Base-by-base conservation (phyloP, 805 yeast species). In the Cyberlindnera bimundalis region DNA sequence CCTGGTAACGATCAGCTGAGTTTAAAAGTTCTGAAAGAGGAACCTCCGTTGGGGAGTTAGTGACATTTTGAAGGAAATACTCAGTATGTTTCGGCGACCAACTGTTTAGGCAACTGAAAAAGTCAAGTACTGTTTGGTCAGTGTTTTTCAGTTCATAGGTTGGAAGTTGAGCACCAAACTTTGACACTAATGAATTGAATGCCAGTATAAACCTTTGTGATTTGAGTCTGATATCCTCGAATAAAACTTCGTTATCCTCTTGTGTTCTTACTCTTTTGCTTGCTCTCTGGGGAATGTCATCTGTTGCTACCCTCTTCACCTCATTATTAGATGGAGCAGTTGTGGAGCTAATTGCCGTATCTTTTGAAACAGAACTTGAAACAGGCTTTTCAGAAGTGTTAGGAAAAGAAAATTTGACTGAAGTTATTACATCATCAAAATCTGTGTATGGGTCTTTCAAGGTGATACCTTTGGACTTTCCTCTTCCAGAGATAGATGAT, bases 361-460 rank as follows among this genome's bases (percentile, higher is more conserved):
- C 24, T 19, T 21, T 20, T 14, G 23, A 12, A 13, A 8, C 14
- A 7, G 21, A 7, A 18, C 15, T 30, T n/a, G n/a, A n/a, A n/a
- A n/a, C n/a, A n/a, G n/a, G n/a, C n/a, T 33, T 33, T 12, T 33
- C 36, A 8, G 17, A 12, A 21, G 29, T 3, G 4, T 8, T 13
- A 12, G 31, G 38, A 14, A 32, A 21, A 19, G 64, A 36, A 5
- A 52, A 55, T 13, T 45, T 51, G 2, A 81, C 56, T 9, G 59
- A 56, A 29, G 76, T 81, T 3, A 79, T 60, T 0, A 80, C 70
- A 3, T 61, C 64, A 26, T 73, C 77, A 0, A 76, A 64, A 21
- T 76, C 65, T 12, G 64, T 50, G 48, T 83, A 81, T 0, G 76
- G 71, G 48, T 81, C 87, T 23, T 68, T 56, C 24, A 65, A 56